Base-by-base conservation (phyloP, 495 filamentous ascomycete species). In the Aspergillus olivimuriae region DNA sequence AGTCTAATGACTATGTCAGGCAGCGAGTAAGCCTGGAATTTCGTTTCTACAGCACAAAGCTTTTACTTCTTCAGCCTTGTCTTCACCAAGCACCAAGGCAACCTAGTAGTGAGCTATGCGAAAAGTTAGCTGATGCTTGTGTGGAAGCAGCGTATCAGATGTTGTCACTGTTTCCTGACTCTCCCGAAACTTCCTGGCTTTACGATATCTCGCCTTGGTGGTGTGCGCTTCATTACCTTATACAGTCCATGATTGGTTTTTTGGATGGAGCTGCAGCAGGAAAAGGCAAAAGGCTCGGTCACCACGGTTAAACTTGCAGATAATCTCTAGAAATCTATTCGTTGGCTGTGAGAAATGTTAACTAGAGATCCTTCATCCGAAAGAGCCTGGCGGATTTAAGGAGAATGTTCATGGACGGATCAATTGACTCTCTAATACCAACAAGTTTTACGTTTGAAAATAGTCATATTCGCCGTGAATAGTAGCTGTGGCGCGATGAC, bases 11-110 rank as follows among this genome's bases (percentile, higher is more conserved):
- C 11, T 28, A 54, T 20, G 21, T 41, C 14, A 54, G 50, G 32
- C 57, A 63, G 22, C 52, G 56, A 4, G 38, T 56, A 4, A 57
- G 55, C 40, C 52, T 71, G 11, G 69, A 63, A 6, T 69, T 82
- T 44, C 62, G 67, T 24, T 81, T 73, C 45, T 72, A 75, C 51
- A 75, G 72, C 41, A 67, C 69, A 15, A 66, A 65, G 19, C 74
- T 80, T 16, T 57, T 82, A 15, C 68, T 77, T 22, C 69, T 68
- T 24, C 75, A 78, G 6, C 80, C 79, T 23, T 78, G 71, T 50
- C 60, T 83, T 8, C 75, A 71, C 43, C 63, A 66, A 1, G 36
- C 74, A 54, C 72, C 50, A 16, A 17, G 16, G 17, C 11, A 41
- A 26, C 8, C 38, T 41, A 9, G 21, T 2, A 18, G 19, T 7